These are phyloP conservation scores for Neurospora crassa DNA, from an alignment of 2,329 filamentous ascomycete genomes.

Conservation along the genomic window DNA sequence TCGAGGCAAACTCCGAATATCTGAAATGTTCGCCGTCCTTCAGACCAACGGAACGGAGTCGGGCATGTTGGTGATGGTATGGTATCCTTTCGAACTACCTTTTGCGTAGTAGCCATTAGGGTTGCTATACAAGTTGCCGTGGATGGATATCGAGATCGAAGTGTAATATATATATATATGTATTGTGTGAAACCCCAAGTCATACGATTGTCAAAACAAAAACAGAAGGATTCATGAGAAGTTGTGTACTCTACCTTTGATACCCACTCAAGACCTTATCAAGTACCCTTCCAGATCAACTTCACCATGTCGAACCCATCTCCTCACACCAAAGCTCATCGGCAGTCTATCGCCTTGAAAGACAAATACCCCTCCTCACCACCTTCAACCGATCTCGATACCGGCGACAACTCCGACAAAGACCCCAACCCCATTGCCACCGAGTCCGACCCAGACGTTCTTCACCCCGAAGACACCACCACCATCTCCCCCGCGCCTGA, in stretches of 20 bases:
- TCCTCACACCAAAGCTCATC: not conserved
- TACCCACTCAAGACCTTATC: not conserved
- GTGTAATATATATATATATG: not conserved
- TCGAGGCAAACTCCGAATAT: not conserved
- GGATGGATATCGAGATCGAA: not conserved
- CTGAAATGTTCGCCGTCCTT: not conserved
- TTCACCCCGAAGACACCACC: not conserved
- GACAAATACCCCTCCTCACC: not conserved
- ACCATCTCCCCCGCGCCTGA: constrained; percentile 6
- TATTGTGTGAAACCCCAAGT: not conserved
- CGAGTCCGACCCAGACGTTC: not conserved
- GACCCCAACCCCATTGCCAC: not conserved
- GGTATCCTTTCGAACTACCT: not conserved
- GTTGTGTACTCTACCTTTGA: not conserved
- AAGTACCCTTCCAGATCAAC: not conserved
- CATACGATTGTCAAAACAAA: not conserved
- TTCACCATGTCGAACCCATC: not conserved
- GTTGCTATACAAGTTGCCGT: not conserved
- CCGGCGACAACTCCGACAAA: not conserved
- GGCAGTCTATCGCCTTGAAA: not conserved
- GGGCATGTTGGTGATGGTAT: not conserved
- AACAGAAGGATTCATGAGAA: not conserved
- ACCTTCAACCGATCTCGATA: not conserved
- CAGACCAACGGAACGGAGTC: not conserved
- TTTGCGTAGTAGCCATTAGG: not conserved